Conservation (phyloP, 1,139 yeast species). For the Yarrowia galli region DNA sequence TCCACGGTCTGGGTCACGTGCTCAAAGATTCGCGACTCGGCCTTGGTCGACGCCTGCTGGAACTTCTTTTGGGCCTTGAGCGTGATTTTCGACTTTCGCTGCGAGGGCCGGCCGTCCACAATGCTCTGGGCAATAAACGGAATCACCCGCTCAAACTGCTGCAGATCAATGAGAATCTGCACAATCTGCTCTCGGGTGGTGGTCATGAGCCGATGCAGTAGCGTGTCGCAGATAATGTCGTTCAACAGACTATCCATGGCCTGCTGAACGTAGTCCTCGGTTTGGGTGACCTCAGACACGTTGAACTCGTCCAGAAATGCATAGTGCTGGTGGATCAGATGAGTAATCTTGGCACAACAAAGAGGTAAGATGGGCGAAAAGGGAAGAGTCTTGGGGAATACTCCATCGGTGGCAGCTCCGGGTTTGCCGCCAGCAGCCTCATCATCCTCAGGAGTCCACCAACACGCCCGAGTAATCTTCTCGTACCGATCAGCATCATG, state of each 20-base stretch:
- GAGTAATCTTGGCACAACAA: conserved; percentile 76
- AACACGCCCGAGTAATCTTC: conserved; percentile 67
- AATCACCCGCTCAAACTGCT: conserved; percentile 63
- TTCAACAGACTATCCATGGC: conserved; percentile 74
- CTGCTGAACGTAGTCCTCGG: conserved; percentile 54
- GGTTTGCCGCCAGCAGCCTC: conserved; percentile 45
- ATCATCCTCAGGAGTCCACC: conserved; percentile 64
- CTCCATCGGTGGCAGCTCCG: conserved; percentile 53
- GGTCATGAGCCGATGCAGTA: conserved; percentile 66
- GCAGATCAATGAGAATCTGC: conserved; percentile 86
- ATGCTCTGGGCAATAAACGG: conserved; percentile 35
- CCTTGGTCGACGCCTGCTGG: conserved; percentile 67
- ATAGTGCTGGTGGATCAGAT: conserved; percentile 67
- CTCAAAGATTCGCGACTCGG: conserved; percentile 82
- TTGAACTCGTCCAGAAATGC: conserved; percentile 67
- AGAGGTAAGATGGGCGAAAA: conserved; percentile 89
- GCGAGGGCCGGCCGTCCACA: conserved; percentile 23
- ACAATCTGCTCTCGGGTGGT: conserved; percentile 89
- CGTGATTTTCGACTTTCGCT: conserved; percentile 47
- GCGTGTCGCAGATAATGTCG: conserved; percentile 72
- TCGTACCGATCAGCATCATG: conserved; percentile 66
- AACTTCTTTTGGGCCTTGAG: conserved; percentile 65
- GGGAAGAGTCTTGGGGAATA: conserved; percentile 79
- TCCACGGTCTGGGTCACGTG: conserved; percentile 72
- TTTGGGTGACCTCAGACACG: conserved; percentile 58